Base-by-base conservation (phyloP, 176 grass and related monocot species). In the Phoenix dactylifera region DNA sequence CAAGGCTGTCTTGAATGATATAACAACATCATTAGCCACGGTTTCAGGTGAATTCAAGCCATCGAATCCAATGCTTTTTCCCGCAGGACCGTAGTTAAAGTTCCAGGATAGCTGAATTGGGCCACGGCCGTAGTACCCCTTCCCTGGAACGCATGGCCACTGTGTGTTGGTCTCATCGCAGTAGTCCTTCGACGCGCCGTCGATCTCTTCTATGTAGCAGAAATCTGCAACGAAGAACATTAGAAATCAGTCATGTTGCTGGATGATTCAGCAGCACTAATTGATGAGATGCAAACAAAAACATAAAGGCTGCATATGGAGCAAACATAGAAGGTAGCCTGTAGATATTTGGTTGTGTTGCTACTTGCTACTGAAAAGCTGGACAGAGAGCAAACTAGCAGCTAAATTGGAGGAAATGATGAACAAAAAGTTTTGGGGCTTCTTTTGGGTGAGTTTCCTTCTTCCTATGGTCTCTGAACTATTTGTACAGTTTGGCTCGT, bases 131-230 rank as follows among this genome's bases (percentile, higher is more conserved):
- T 87, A 87, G 91, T 96, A 96, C 0, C 80, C 77, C 29, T 90
- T 86, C 14, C 86, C 91, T 2, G 23, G 51, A 50, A 69, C 56
- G 70, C 91, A 96, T 1, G 86, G 83, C 50, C 74, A 95, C 50
- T 87, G 28, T 4, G 80, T 63, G 72, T 71, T 68, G 0, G 0
- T 72, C 58, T 49, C 0, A 49, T 95, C 86, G 48, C 90, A 95
- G 79, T 95, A 95, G 82, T 95, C 49, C 79, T 79, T 97, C 15
- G 69, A 82, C 3, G 83, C 49, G 1, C 92, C 87, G 44, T 97
- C 0, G 59, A 97, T 97, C 75, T 97, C 87, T 19, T 97, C 82
- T 57, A 97, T 83, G 78, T 97, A 97, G 75, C 92, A 97, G 77
- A 97, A 97, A 67, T 78, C 90, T 89, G 68, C 50, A 63, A 18